Evolutionary conservation across 2,329 filamentous ascomycete genomes (phyloP).

Genomic region (Aureobasidium subglaciale): DNA sequence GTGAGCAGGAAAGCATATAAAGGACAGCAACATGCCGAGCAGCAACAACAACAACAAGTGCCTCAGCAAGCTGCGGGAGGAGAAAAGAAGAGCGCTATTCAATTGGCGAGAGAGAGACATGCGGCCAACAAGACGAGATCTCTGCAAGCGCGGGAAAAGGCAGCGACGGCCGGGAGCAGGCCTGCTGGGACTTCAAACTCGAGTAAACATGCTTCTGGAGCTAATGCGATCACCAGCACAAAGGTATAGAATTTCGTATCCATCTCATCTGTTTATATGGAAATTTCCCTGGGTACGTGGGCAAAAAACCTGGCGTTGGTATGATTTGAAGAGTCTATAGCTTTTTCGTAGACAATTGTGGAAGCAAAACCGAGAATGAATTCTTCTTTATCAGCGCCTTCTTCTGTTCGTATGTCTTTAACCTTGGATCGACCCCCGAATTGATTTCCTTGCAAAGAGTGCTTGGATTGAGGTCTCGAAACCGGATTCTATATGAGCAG

Average conservation of each 20-base stretch:
- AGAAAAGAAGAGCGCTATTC: conserved; percentile 43
- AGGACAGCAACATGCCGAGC: not conserved
- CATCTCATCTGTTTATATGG: no score
- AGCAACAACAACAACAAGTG: no score
- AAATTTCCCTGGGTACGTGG: no score
- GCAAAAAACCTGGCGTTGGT: not conserved
- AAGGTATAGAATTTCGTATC: not conserved
- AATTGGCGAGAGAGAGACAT: conserved; percentile 52
- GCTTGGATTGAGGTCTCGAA: no score
- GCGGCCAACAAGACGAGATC: conserved; percentile 38
- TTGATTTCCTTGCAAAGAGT: no score
- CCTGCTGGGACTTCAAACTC: not conserved
- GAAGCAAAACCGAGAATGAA: no score
- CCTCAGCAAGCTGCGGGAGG: conserved; percentile 18
- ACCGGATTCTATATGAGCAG: no score
- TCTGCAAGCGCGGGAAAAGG: conserved; percentile 21
- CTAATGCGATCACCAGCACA: conserved; percentile 6
- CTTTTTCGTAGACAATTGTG: no score
- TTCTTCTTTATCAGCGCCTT: no score
- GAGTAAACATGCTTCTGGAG: conserved; percentile 7
- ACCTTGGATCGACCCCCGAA: no score
- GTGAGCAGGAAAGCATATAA: not conserved
- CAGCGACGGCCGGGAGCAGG: not conserved
- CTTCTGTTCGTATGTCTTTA: no score
- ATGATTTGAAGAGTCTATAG: no score